phyloP scores from a whole-genome alignment of 257 asterid species.

The Anisodus tanguticus region DNA sequence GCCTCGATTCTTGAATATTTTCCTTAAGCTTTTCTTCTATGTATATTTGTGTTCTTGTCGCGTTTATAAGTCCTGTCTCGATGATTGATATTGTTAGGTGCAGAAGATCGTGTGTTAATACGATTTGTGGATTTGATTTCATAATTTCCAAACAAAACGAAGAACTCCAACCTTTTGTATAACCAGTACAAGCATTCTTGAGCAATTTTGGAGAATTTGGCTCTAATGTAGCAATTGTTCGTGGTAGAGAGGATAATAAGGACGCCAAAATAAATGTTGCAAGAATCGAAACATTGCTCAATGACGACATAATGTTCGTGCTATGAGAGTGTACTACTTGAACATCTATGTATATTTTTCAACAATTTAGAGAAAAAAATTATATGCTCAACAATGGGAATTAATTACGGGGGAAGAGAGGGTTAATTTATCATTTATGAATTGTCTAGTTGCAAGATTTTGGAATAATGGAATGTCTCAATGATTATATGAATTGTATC shows the following conservation, averaged over 20 bases:
- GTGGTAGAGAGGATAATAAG: not conserved
- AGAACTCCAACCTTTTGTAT: conserved; percentile 10
- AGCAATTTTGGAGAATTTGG: conserved; percentile 14
- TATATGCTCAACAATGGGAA: not conserved
- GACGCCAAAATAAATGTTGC: not conserved
- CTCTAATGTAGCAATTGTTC: not conserved
- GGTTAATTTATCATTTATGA: not conserved
- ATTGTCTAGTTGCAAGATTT: not conserved
- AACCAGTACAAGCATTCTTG: conserved; percentile 15
- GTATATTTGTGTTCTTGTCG: conserved; percentile 6
- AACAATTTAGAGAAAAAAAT: conserved; percentile 26
- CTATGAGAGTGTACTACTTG: not conserved
- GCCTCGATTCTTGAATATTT: not conserved
- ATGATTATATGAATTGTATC: not conserved
- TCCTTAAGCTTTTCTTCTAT: not conserved
- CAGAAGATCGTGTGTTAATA: conserved; percentile 12
- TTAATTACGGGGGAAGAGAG: too few relatives aligned
- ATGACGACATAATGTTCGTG: not conserved
- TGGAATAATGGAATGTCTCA: not conserved
- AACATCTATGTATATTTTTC: conserved; percentile 45
- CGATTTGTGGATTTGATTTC: conserved; percentile 17
- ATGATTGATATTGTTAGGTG: conserved; percentile 11
- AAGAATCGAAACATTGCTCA: not conserved
- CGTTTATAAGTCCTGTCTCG: not conserved
- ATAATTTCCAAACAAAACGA: conserved; percentile 27